Evolutionary conservation across 2,329 filamentous ascomycete genomes (phyloP).

Genomic region (Colletotrichum paranaense): DNA sequence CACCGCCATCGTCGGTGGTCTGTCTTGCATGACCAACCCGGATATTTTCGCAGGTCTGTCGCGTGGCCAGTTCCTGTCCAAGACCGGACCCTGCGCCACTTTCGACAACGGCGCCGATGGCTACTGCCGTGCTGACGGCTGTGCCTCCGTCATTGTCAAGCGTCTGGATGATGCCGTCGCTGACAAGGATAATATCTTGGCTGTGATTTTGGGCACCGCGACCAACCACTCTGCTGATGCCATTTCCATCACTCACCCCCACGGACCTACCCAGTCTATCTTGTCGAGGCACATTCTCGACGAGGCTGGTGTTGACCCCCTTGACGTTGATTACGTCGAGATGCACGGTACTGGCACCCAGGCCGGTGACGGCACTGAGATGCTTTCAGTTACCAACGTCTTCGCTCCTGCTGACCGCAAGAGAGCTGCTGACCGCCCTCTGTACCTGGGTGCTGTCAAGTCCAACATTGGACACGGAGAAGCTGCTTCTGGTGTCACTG

Average conservation of each 20-base stretch:
- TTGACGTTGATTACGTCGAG: conserved; percentile 85
- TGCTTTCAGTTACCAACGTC: conserved; percentile 76
- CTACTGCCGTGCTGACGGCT: conserved; percentile 83
- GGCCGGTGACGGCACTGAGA: conserved; percentile 85
- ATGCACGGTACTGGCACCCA: conserved; percentile 93
- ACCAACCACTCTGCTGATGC: conserved; percentile 88
- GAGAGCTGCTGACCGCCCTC: conserved; percentile 59
- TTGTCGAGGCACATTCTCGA: conserved; percentile 78
- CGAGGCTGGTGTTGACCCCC: conserved; percentile 78
- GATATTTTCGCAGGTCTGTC: conserved; percentile 83
- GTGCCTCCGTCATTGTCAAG: conserved; percentile 81
- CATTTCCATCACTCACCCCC: conserved; percentile 86
- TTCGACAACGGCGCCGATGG: conserved; percentile 86
- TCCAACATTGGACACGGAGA: conserved; percentile 73
- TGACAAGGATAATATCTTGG: conserved; percentile 82
- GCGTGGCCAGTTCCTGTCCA: conserved; percentile 82
- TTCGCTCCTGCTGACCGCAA: conserved; percentile 61
- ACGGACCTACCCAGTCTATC: conserved; percentile 79
- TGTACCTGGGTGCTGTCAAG: conserved; percentile 73
- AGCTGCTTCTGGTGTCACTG: conserved; percentile 70
- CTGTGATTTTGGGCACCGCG: conserved; percentile 77
- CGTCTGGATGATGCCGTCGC: conserved; percentile 81
- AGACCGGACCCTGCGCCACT: conserved; percentile 81
- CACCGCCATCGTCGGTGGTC: conserved; percentile 82
- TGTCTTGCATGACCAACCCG: conserved; percentile 83